Percentiles rank a stretch among this genome's conserved stretches.
These are phyloP conservation scores for Wickerhamomyces silvicola DNA, from an alignment of 805 yeast species.

Conservation along the genomic window DNA sequence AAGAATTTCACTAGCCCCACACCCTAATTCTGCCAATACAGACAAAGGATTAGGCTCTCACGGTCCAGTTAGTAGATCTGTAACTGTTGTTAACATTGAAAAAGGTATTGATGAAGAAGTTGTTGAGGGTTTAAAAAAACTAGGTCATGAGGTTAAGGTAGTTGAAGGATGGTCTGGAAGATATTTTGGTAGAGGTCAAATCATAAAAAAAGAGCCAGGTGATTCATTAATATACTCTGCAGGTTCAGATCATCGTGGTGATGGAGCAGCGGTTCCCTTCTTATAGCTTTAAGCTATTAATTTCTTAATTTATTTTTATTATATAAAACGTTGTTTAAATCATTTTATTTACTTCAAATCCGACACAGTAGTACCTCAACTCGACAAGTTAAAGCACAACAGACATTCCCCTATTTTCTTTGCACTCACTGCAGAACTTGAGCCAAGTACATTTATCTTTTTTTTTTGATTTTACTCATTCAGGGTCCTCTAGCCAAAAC, in stretches of 20 bases:
- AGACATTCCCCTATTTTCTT: no score
- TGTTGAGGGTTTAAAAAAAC: slow-evolving; percentile 34
- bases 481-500: no score
- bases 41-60: slow-evolving; percentile 56
- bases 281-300: no score
- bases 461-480: no score
- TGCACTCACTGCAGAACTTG: no score
- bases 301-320: no score
- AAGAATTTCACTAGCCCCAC: slow-evolving; percentile 57
- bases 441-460: no score
- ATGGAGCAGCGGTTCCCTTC: slow-evolving; percentile 74
- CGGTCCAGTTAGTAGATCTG: slow-evolving; percentile 56
- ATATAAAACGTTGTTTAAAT: no score
- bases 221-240: slow-evolving; percentile 50
- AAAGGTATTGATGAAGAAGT: slow-evolving; percentile 50
- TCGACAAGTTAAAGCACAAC: no score
- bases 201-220: slow-evolving; percentile 45
- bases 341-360: no score
- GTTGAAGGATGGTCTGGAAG: slow-evolving; percentile 37
- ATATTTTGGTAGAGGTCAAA: slow-evolving; percentile 66
- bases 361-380: no score
- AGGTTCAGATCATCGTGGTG: slow-evolving; percentile 82
- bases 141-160: slow-evolving; percentile 54
- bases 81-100: slow-evolving; percentile 57
- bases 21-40: slow-evolving; percentile 32